Evolutionary conservation across 225 moss, liverwort and hornwort genomes (phyloP).

Genomic region (Rhytidiadelphus loreus): DNA sequence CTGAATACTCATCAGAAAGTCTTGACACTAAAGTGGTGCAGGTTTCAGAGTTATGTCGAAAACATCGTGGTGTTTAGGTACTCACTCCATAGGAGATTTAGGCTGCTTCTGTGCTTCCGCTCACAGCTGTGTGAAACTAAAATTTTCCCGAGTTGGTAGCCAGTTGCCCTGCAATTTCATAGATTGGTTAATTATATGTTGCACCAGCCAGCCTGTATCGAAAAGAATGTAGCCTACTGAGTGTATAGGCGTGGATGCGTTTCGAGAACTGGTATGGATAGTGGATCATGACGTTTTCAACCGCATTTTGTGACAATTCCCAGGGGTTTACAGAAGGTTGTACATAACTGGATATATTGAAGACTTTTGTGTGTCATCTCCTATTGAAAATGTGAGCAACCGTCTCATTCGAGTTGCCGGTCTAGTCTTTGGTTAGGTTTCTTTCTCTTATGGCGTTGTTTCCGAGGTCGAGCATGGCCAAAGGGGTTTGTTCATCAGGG

Average conservation of each 20-base stretch:
- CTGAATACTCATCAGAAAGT: background rate
- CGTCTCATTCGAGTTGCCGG: background rate
- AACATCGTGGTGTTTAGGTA: background rate
- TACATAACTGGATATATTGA: background rate
- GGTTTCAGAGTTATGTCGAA: background rate
- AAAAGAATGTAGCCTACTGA: slow-evolving; percentile 6
- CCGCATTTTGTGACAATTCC: background rate
- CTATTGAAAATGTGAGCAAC: background rate
- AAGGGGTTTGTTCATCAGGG: background rate
- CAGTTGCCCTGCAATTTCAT: background rate
- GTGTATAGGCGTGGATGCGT: slow-evolving; percentile 3
- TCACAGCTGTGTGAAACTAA: slow-evolving; percentile 20
- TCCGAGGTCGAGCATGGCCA: background rate
- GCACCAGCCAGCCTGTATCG: slow-evolving; percentile 1
- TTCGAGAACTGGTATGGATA: background rate
- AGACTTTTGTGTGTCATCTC: background rate
- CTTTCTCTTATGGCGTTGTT: background rate
- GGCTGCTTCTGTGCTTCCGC: slow-evolving; percentile 5
- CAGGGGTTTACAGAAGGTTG: background rate
- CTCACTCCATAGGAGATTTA: background rate
- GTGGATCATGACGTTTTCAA: background rate
- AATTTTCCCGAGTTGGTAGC: slow-evolving; percentile 2
- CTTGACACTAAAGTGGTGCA: background rate
- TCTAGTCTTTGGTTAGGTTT: background rate
- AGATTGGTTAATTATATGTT: background rate